Conservation (phyloP, 1,284 basidiomycete species). For the Singerocomus inundabilis region DNA sequence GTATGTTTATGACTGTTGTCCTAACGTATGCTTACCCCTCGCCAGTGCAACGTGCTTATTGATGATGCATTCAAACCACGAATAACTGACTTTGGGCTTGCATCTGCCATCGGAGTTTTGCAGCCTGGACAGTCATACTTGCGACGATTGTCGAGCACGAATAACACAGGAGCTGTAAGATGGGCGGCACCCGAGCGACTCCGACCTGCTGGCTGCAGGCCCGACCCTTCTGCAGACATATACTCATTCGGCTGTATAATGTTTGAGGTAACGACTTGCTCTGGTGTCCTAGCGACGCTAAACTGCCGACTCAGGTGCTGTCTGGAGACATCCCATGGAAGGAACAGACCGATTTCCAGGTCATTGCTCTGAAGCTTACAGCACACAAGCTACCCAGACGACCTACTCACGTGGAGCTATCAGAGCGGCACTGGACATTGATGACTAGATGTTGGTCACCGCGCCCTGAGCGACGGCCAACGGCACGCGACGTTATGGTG, state of each 20-base stretch:
- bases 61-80: neutral
- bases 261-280: conserved; percentile 5
- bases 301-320: neutral
- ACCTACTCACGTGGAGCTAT: neutral
- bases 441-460: neutral
- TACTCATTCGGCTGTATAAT: conserved; percentile 6
- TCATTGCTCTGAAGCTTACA: conserved; percentile 5
- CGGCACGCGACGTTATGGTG: no score
- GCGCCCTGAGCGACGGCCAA: no score
- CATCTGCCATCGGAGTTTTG: neutral
- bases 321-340: conserved; percentile 16
- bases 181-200: conserved; percentile 14
- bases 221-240: conserved; percentile 1
- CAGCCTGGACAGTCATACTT: conserved; percentile 6
- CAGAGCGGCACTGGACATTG: conserved; percentile 1
- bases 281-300: neutral
- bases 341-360: neutral
- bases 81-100: conserved; percentile 11
- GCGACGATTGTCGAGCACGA: conserved; percentile 1
- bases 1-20: neutral
- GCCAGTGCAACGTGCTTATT: conserved; percentile 11
- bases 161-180: neutral
- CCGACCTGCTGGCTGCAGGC: neutral
- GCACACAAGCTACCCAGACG: no score
- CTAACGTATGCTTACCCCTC: neutral